Base-by-base conservation (phyloP, 73 alveolate genomes). In the Urostyla sp. region DNA sequence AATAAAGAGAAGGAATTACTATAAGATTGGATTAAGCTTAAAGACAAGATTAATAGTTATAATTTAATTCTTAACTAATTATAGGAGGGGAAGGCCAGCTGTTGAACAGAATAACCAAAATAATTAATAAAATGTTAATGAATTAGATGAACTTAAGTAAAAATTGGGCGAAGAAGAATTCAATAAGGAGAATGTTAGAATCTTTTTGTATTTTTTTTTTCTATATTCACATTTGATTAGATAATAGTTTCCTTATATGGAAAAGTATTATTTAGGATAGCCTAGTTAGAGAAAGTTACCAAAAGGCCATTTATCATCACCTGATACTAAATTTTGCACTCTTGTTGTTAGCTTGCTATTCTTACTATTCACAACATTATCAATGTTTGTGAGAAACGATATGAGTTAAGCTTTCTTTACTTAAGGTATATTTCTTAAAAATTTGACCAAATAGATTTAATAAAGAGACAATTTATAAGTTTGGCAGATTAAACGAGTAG, bases 251-350 rank as follows among this genome's bases (percentile, higher is more conserved):
- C 83, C 83, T 7, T 67, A 69, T 1, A 7, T 69, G 56, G 34
- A 48, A 24, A 20, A 44, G 6, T 69, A 46, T 40, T 69, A 46
- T 13, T 46, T 69, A 6, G 83, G 83, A 5, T 49, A 44, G 44
- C 31, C 40, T 31, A 23, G 27, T 18, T 8, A 38, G 48, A 45
- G 83, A 48, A 49, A 44, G 26, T 8, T 69, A 24, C 31, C 40
- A 13, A 69, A 45, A n/a, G 40, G 55, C 2, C 83, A 69, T 69
- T 31, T 69, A 24, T 13, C 11, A 7, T 27, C 53, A 0, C 83
- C 83, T 46, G 83, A 69, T 27, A 69, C 83, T 20, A 69, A 49
- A 46, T 69, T 69, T 49, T 69, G 83, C 37, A 69, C 83, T 48
- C 55, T 49, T 13, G 18, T 69, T 16, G 83, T 49, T 28, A 20